Percentiles rank a stretch among this genome's conserved stretches.
These are phyloP conservation scores for Phyllosticta paracitricarpa DNA, from an alignment of 2,329 filamentous ascomycete species.

Conservation along the genomic window DNA sequence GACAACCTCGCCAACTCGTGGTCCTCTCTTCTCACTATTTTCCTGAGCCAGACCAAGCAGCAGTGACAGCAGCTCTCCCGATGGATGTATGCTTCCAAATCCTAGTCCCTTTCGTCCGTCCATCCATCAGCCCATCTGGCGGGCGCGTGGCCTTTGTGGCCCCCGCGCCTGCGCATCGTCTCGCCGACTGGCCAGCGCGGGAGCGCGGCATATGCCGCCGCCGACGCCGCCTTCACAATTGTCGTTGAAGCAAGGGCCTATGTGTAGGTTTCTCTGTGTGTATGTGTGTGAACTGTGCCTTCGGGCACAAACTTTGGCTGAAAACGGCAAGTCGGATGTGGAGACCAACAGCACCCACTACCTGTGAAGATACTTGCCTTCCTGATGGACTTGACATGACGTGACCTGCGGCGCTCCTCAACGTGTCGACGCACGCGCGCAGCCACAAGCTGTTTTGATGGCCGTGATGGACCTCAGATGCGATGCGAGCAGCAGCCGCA, in stretches of 20 bases:
- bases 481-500: not conserved
- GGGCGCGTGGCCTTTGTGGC: not conserved
- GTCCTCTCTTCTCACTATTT: not conserved
- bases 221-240: not conserved
- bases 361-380: not conserved
- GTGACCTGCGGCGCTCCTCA: not conserved
- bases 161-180: not conserved
- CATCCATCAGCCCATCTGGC: not conserved
- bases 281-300: not conserved
- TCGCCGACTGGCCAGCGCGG: not conserved
- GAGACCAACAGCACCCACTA: not conserved
- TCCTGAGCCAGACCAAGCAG: not conserved
- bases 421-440: not conserved
- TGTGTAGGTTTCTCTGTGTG: not conserved
- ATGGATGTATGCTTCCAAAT: not conserved
- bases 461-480: not conserved
- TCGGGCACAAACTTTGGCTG: not conserved
- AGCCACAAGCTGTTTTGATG: not conserved
- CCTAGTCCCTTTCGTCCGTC: not conserved
- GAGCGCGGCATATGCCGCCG: not conserved
- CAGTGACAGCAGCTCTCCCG: not conserved
- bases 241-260: not conserved
- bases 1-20: not conserved
- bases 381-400: not conserved
- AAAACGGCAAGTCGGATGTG: not conserved